phyloP scores from a whole-genome alignment of 139 green algal species.

The Micractinium conductrix region DNA sequence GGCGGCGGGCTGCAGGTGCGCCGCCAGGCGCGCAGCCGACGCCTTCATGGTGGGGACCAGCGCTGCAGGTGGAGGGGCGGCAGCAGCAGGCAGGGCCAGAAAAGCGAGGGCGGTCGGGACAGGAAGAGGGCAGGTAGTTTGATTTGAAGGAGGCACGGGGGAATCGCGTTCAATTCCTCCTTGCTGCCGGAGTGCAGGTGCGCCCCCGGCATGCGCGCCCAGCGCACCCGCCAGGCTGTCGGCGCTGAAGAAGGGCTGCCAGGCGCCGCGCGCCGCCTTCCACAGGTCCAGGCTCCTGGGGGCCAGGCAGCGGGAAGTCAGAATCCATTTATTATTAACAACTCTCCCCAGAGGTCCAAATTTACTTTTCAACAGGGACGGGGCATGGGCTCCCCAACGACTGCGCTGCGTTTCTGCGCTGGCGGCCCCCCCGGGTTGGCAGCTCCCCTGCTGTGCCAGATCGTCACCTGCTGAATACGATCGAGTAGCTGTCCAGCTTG shows the following conservation, averaged over 20 bases:
- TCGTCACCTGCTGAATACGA: slow-evolving; percentile 22
- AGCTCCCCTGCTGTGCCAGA: too few relatives aligned
- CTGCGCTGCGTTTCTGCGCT: too few relatives aligned
- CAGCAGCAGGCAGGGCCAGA: not conserved
- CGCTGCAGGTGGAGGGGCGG: not conserved
- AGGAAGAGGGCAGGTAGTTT: not conserved
- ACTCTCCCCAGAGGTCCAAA: too few relatives aligned
- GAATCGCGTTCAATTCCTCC: not conserved
- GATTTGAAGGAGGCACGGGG: not conserved
- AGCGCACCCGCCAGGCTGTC: not conserved
- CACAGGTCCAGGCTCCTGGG: not conserved
- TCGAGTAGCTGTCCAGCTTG: not conserved
- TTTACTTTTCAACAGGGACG: too few relatives aligned
- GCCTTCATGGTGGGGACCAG: not conserved
- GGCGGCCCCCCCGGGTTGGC: too few relatives aligned
- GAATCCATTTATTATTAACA: too few relatives aligned
- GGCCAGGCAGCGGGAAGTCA: too few relatives aligned
- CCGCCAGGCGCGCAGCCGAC: not conserved
- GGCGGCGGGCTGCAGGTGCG: not conserved
- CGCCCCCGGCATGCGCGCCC: not conserved
- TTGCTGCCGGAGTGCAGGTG: not conserved
- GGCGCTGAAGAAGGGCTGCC: slow-evolving; percentile 13
- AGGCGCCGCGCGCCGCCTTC: slow-evolving; percentile 3
- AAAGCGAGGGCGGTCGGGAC: not conserved
- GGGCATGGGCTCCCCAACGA: too few relatives aligned